phyloP scores from a whole-genome alignment of 768 basidiomycete genomes.

The Mrakia gelida region DNA sequence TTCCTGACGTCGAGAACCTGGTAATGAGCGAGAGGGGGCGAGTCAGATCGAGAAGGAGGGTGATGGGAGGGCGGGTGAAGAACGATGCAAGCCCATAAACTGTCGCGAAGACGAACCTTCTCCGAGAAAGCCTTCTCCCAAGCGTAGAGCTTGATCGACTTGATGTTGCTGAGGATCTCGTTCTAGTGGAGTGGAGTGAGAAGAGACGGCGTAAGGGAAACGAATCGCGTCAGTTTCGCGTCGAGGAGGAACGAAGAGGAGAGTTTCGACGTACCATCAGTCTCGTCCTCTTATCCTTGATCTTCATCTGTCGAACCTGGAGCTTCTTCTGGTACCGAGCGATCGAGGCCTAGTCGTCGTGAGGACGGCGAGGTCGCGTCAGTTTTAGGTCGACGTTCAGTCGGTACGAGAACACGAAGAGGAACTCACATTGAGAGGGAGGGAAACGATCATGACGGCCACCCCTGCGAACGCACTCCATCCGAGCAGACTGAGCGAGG shows the following conservation, averaged over 20 bases:
- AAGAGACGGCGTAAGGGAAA: neutral
- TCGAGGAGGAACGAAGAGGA: neutral
- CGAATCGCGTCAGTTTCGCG: neutral
- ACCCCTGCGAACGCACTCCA: slow-evolving; percentile 61
- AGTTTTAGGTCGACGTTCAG: too few relatives aligned
- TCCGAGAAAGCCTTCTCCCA: slow-evolving; percentile 91
- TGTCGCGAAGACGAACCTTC: slow-evolving; percentile 49
- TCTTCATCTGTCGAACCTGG: slow-evolving; percentile 90
- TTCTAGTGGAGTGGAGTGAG: neutral
- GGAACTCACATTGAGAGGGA: slow-evolving; percentile 37
- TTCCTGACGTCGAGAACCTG: slow-evolving; percentile 46
- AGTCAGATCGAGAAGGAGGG: too few relatives aligned
- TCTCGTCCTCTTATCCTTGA: slow-evolving; percentile 73
- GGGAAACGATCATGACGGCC: slow-evolving; percentile 39
- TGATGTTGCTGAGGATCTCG: slow-evolving; percentile 82
- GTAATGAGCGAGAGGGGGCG: too few relatives aligned
- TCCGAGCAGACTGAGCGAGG: slow-evolving; percentile 61
- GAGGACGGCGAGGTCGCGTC: too few relatives aligned
- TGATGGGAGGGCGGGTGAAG: too few relatives aligned
- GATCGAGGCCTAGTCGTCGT: slow-evolving; percentile 45
- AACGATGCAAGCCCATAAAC: too few relatives aligned
- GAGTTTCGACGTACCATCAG: neutral
- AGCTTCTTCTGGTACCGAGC: slow-evolving; percentile 56
- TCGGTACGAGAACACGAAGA: too few relatives aligned
- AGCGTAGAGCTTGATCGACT: slow-evolving; percentile 64